These are phyloP conservation scores for Rhynchosporium graminicola DNA, from an alignment of 2,329 filamentous ascomycete species.

Conservation along the genomic window DNA sequence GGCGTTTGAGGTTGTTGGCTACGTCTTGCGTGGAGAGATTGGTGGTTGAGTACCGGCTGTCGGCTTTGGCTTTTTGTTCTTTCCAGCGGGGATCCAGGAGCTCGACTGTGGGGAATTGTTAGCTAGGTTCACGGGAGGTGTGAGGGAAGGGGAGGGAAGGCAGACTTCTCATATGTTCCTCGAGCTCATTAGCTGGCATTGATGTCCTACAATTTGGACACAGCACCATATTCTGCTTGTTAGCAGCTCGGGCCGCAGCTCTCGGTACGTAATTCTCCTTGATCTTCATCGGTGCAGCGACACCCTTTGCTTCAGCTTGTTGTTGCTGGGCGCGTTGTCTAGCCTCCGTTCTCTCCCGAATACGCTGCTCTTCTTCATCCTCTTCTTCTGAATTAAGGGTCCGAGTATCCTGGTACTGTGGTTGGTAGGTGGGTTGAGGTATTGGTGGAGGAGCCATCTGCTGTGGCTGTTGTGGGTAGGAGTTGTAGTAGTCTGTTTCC, in stretches of 20 bases:
- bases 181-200: slow-evolving; percentile 83
- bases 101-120: slow-evolving; percentile 58
- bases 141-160: slow-evolving; percentile 11
- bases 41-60: slow-evolving; percentile 80
- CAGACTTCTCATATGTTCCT: slow-evolving; percentile 87
- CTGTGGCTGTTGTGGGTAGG: slow-evolving; percentile 45
- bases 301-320: slow-evolving; percentile 73
- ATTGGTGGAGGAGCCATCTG: slow-evolving; percentile 47
- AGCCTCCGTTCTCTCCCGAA: slow-evolving; percentile 62
- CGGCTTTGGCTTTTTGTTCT: slow-evolving; percentile 87
- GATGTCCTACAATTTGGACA: slow-evolving; percentile 94
- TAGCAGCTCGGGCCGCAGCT: slow-evolving; percentile 71
- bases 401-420: slow-evolving; percentile 37
- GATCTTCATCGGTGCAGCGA: slow-evolving; percentile 78
- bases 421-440: slow-evolving; percentile 40
- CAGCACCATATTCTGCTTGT: slow-evolving; percentile 66
- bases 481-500: slow-evolving; percentile 63
- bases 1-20: slow-evolving; percentile 91
- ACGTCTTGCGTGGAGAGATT: slow-evolving; percentile 86
- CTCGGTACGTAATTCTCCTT: slow-evolving; percentile 90
- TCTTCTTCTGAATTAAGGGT: slow-evolving; percentile 46
- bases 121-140: slow-evolving; percentile 15
- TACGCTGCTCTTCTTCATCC: slow-evolving; percentile 63
- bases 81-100: slow-evolving; percentile 93
- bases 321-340: slow-evolving; percentile 70